Evolutionary conservation across 129 eudicot species (phyloP), one percentile per base, ranked within the genome.

Genomic region (Tagetes erecta): DNA sequence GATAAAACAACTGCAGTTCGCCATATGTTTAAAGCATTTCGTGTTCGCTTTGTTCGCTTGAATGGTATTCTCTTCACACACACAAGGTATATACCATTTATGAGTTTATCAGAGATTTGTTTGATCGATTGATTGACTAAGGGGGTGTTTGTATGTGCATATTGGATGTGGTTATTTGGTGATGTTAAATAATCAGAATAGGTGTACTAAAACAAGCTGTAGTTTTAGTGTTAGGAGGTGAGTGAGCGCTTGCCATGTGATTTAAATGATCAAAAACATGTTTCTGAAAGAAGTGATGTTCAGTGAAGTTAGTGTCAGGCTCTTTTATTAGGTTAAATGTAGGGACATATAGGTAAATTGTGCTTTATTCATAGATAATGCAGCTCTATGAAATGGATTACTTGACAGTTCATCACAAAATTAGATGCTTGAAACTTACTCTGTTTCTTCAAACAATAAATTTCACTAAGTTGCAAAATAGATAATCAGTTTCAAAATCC

Each of bases 1-100:
- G 87, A 80, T 45, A 82, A 30, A 51, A 64, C 68, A 82, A 76
- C 55, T 63, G 78, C 72, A 10, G 41, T 67, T 34, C 84, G 72
- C 33, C 82, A 71, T 36, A 75, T 33, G 12, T 82, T 77, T 36
- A 82, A 83, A 85, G 78, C 81, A 34, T 85, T 87, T 39, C 74
- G 89, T 69, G 71, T 52, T 57, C 79, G 83, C 7, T 85, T 84
- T 80, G 87, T 87, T 70, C 92, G 86, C 33, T 67, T 87, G 52
- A 83, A 85, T 83, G 92, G 92, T 49, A 69, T 87, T 80, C 84
- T 87, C 64, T 87, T 80, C 81, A 81, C 92, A 4, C 92, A 85
- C 50, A 85, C 92, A 47, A 87, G 92, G 92, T 87, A 82, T 67
- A 74, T 55, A 20, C 27, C 27, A 20, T 20, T 20, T 20, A 20